Base-by-base conservation (phyloP, 2,329 filamentous ascomycete genomes). In the Pseudogymnoascus sp. region DNA sequence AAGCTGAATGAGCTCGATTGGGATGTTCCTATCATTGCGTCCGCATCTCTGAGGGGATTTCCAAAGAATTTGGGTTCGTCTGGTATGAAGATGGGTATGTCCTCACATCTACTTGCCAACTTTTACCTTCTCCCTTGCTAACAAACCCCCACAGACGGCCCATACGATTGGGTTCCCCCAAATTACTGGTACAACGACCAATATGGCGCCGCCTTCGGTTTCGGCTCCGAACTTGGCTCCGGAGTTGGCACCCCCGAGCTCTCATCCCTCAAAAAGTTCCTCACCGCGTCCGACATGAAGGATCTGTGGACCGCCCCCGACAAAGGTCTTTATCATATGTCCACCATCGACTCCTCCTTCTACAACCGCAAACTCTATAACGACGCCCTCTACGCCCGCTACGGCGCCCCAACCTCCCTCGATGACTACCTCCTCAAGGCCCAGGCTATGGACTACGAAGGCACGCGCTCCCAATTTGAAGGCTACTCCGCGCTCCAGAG, bases 151-250 rank as follows among this genome's bases (percentile, higher is more conserved):
- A 34, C 12, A 63, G 79, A 82, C 0, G 85, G 85, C 0, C 85
- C 85, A 0, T 88, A 88, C 67, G 85, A 87, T 68, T 88, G 84
- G 84, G 83, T 86, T 0, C 82, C 85, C 0, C 85, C 85, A 0
- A 85, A 82, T 66, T 88, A 88, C 72, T 88, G 84, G 84, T 86
- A 82, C 66, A 79, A 81, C 53, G 71, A 78, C 63, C 72, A 78
- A 59, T 68, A 80, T 0, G 85, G 85, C 0, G 81, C 83, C 0
- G 84, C 84, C 0, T 86, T 84, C 67, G 85, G 85, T 0, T 88
- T 88, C 65, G 85, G 84, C 0, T 85, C 83, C 0, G 86, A 88
- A 71, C 78, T 85, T 1, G 83, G 85, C 2, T 73, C 85, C 0
- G 86, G 85, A 1, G 84, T 85, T 0, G 85, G 85, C 0, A 88